These are phyloP conservation scores for Tylopilus felleus DNA, from an alignment of 768 basidiomycete species.

Conservation along the genomic window DNA sequence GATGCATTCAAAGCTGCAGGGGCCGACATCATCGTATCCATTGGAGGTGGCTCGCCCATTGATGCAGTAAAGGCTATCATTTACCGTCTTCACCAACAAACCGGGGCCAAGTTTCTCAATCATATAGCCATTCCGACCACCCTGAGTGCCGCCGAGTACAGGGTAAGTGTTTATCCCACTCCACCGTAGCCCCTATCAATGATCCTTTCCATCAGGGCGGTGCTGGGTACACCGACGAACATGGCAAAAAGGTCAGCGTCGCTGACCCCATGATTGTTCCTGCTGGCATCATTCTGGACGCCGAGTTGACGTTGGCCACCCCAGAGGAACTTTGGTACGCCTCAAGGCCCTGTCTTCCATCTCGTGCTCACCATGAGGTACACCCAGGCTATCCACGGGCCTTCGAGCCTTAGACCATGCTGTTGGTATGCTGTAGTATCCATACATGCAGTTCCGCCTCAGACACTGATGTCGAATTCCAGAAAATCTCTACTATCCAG, in stretches of 20 bases:
- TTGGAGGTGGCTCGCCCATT: constrained; percentile 80
- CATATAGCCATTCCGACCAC: constrained; percentile 85
- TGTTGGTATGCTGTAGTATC: constrained; percentile 47
- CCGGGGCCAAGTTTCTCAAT: constrained; percentile 46
- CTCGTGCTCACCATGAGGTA: constrained; percentile 12
- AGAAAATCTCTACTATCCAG: constrained; percentile 60
- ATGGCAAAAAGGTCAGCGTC: constrained; percentile 59
- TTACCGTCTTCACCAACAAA: constrained; percentile 57
- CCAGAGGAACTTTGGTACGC: constrained; percentile 70
- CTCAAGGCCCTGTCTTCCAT: constrained; percentile 4
- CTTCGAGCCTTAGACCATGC: constrained; percentile 78
- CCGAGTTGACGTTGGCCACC: constrained; percentile 67
- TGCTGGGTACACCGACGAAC: constrained; percentile 70
- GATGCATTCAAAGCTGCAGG: constrained; percentile 50
- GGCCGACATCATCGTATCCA: constrained; percentile 66
- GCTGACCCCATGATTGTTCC: constrained; percentile 57
- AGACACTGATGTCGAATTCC: not conserved
- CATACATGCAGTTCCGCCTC: not conserved
- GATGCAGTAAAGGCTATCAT: constrained; percentile 75
- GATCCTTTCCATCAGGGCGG: constrained; percentile 41
- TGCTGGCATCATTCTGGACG: constrained; percentile 73
- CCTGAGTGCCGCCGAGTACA: constrained; percentile 74
- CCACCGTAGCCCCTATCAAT: not conserved
- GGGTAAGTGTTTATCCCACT: constrained; percentile 38
- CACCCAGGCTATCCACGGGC: constrained; percentile 68